Evolutionary conservation across 2,329 filamentous ascomycete genomes (phyloP), one percentile per base, ranked within the genome.

Genomic region (Dactylella cylindrospora): DNA sequence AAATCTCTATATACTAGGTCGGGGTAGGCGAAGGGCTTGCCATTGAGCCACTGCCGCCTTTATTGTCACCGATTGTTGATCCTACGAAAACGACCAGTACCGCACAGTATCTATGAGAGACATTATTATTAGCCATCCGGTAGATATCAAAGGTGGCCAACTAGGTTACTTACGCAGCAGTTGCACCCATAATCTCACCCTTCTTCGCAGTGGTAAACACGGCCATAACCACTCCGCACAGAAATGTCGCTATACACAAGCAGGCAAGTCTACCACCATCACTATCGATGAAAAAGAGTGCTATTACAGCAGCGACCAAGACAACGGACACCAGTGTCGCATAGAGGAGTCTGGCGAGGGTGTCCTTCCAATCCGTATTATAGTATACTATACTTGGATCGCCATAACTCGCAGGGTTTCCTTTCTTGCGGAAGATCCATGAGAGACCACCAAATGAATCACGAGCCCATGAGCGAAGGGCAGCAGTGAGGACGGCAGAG

Each of bases 61-160:
- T 32, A 36, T 33, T 26, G 19, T 32, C 32, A 19, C 46, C 36
- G 6, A 64, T 20, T 13, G 59, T 55, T 25, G 59, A 64, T 12
- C 59, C 59, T 3, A 64, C 59, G 20, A 64, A 64, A 5, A 64
- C 59, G 1, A 64, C 59, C 49, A 64, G 41, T 5, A 64, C 59
- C 17, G 59, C 59, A 20, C 59, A 64, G 22, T 64, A 64, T 3
- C 55, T 61, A 53, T 5, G 32, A 13, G 17, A 29, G 15, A n/a
- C 28, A 10, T 7, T 12, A 5, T 12, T 19, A n/a, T 51, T 33
- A 59, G 44, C 10, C 13, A 19, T 8, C 15, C 13, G 35, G 12
- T 3, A 26, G 28, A 39, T 8, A 19, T 6, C 12, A 19, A 8
- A 9, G 22, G 12, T 6, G 22, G 3, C 6, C 9, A 19, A 4